Evolutionary conservation across 2,329 filamentous ascomycete genomes (phyloP), one percentile per base, ranked within the genome.

Genomic region (Xylaria sp.): DNA sequence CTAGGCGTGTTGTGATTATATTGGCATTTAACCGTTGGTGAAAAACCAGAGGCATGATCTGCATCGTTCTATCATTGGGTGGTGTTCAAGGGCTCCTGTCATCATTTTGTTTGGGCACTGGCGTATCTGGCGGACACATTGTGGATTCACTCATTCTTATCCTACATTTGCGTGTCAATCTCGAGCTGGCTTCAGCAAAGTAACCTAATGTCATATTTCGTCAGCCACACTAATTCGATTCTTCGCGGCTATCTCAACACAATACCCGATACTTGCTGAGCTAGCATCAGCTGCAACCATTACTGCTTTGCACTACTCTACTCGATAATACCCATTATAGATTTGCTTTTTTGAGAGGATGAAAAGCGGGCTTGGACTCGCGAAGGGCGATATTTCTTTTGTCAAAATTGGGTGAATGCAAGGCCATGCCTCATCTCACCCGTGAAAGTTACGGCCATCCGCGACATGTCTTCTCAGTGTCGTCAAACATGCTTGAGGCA

Each of bases 251-350:
- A 76, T 77, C 70, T 77, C 72, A 39, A 68, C 69, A 72, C 73
- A 78, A 78, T 78, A 78, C 75, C 75, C 69, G 57, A 72, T 69
- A 72, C 71, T 73, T 64, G 70, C 67, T 68, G 70, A 55, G 65
- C 65, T 54, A 70, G 66, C 65, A 68, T 70, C 67, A 69, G 63
- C 70, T 60, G 62, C 63, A 65, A 69, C 63, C 28, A 62, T 68
- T 70, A 73, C 72, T 66, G 72, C 74, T 69, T 76, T 76, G 76
- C 72, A 69, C 58, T 71, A 69, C 71, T 74, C 72, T 73, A 70
- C 76, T 76, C 70, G 66, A 78, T 74, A 79, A 79, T 79, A 79
- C 78, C 78, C 77, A 73, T 65, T 78, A 79, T 79, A 78, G 76
- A 78, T 71, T 75, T 76, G 74, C 67, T 77, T 46, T 46, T 46